Evolutionary conservation across 2,329 filamentous ascomycete species (phyloP).

Genomic region (Trichoderma atrobrunneum): DNA sequence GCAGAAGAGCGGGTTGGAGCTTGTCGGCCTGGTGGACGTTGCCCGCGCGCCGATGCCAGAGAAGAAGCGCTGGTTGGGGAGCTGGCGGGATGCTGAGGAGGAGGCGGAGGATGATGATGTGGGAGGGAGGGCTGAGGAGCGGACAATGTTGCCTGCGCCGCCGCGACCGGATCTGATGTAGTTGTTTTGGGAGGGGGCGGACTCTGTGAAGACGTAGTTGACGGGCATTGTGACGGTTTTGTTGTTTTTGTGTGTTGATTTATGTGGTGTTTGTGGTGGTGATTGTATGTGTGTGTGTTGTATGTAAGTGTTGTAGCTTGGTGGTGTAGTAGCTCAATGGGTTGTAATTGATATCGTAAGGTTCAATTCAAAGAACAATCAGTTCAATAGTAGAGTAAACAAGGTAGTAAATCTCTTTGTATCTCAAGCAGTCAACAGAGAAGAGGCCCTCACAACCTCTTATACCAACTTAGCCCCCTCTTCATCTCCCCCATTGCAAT

Average conservation of each 20-base stretch:
- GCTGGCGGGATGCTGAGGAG: conserved; percentile 42
- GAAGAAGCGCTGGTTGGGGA: conserved; percentile 49
- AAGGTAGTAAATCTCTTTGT: background rate
- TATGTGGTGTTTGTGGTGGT: background rate
- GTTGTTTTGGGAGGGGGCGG: conserved; percentile 31
- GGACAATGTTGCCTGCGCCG: conserved; percentile 56
- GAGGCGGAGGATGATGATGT: conserved; percentile 19
- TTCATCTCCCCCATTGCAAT: background rate
- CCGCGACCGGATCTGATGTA: conserved; percentile 53
- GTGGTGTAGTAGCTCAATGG: background rate
- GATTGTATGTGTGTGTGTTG: background rate
- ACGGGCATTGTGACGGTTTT: conserved; percentile 25
- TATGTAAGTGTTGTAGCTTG: background rate
- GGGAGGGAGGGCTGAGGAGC: conserved; percentile 41
- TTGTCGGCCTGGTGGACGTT: conserved; percentile 53
- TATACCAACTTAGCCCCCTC: background rate
- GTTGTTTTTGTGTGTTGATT: background rate
- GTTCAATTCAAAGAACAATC: background rate
- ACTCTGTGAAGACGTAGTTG: conserved; percentile 35
- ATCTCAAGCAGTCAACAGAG: background rate
- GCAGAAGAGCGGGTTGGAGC: conserved; percentile 28
- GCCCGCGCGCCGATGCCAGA: conserved; percentile 64
- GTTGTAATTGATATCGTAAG: background rate
- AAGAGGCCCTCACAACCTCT: background rate
- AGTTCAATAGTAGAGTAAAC: background rate